Evolutionary conservation across 176 grass and related monocot genomes (phyloP).

Genomic region (Oryza rufipogon): DNA sequence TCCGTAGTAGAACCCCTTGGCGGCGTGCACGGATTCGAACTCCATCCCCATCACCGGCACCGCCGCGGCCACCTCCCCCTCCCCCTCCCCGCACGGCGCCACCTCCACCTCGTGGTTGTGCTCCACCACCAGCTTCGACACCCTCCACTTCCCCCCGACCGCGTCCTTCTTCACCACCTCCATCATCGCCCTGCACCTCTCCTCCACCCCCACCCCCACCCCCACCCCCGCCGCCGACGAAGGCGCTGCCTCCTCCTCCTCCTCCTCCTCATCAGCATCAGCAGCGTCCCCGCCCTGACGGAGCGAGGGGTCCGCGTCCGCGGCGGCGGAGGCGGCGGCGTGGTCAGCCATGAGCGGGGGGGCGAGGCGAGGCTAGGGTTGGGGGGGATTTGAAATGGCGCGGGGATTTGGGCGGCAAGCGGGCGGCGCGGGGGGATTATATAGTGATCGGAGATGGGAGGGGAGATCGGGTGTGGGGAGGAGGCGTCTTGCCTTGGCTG

Average conservation of each 20-base stretch:
- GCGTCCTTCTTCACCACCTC: conserved; percentile 82
- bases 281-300: conserved; percentile 1
- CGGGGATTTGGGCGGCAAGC: conserved; percentile 37
- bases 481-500: conserved; percentile 61
- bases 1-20: conserved; percentile 71
- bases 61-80: background rate
- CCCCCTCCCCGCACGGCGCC: conserved; percentile 6
- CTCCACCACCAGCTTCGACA: conserved; percentile 68
- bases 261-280: background rate
- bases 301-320: conserved; percentile 46
- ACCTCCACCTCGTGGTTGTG: conserved; percentile 67
- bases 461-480: conserved; percentile 63
- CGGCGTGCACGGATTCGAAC: conserved; percentile 72
- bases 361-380: conserved; percentile 1
- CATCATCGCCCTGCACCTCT: conserved; percentile 83
- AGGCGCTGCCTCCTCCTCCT: conserved; percentile 21
- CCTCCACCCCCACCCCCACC: background rate
- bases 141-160: conserved; percentile 59
- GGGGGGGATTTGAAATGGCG: conserved; percentile 51
- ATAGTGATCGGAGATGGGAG: conserved; percentile 40
- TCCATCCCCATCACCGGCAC: conserved; percentile 68
- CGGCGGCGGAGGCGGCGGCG: background rate
- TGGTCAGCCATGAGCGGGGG: conserved; percentile 25
- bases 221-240: background rate
- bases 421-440: conserved; percentile 22